Conservation (phyloP, 257 asterid genomes). For the Salvia hispanica region DNA sequence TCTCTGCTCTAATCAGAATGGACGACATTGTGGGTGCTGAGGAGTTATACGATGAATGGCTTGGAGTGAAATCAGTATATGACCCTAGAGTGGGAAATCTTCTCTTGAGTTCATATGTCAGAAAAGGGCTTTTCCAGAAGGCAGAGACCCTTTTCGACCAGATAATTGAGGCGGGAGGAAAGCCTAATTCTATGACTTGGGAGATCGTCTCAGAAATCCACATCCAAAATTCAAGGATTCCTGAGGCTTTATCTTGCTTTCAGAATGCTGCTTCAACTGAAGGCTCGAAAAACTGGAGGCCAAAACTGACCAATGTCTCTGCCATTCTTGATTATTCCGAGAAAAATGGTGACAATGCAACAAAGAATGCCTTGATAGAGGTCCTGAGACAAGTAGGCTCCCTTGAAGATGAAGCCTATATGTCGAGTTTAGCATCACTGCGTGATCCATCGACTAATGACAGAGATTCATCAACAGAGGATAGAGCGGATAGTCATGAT, state of each 20-base stretch:
- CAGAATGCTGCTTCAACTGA: slow-evolving; percentile 57
- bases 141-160: slow-evolving; percentile 62
- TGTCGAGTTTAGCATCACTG: slow-evolving; percentile 46
- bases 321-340: slow-evolving; percentile 58
- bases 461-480: slow-evolving; percentile 25
- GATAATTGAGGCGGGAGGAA: slow-evolving; percentile 69
- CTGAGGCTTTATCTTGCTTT: slow-evolving; percentile 78
- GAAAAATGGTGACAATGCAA: slow-evolving; percentile 48
- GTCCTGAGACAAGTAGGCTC: slow-evolving; percentile 59
- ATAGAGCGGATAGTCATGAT: slow-evolving; percentile 38
- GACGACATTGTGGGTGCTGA: slow-evolving; percentile 77
- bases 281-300: slow-evolving; percentile 76
- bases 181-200: slow-evolving; percentile 79
- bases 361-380: slow-evolving; percentile 54
- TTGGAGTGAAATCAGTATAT: slow-evolving; percentile 50
- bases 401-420: slow-evolving; percentile 55
- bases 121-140: slow-evolving; percentile 55
- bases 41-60: slow-evolving; percentile 77
- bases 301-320: slow-evolving; percentile 53
- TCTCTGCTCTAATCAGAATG: slow-evolving; percentile 66
- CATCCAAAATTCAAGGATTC: slow-evolving; percentile 48
- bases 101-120: slow-evolving; percentile 61
- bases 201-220: slow-evolving; percentile 81
- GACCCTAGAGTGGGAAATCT: slow-evolving; percentile 84
- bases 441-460: slow-evolving; percentile 31